phyloP scores from a whole-genome alignment of 441 rosid genomes.

The Kokia cookei region DNA sequence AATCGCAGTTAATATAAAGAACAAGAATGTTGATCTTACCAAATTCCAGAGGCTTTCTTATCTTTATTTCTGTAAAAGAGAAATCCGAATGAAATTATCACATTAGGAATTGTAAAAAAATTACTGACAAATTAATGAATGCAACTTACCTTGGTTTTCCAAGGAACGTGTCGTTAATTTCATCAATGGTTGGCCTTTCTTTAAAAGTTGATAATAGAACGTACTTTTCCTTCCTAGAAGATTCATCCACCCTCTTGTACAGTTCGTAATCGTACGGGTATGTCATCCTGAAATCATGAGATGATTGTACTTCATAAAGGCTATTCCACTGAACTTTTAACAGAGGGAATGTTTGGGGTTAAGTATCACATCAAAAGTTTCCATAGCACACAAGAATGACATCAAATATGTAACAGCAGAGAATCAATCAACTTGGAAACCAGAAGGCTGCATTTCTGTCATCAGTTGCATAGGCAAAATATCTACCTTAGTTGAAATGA shows the following conservation, averaged over 20 bases:
- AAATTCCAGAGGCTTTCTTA: slow-evolving; percentile 70
- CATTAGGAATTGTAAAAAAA: neutral
- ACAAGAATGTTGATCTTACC: slow-evolving; percentile 37
- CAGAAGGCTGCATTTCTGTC: neutral
- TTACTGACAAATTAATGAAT: neutral
- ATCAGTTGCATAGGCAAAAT: neutral
- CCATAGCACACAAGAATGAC: neutral
- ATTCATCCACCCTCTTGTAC: slow-evolving; percentile 66
- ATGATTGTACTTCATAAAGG: neutral
- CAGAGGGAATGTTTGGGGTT: neutral
- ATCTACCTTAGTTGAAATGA: neutral
- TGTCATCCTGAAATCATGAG: slow-evolving; percentile 52
- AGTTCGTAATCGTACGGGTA: slow-evolving; percentile 60
- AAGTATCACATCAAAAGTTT: neutral
- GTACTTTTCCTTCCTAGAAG: slow-evolving; percentile 64
- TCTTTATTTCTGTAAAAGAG: slow-evolving; percentile 43
- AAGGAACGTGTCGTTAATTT: slow-evolving; percentile 69
- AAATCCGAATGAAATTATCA: neutral
- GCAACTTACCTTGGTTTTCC: slow-evolving; percentile 53
- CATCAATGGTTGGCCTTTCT: slow-evolving; percentile 58
- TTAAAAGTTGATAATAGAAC: slow-evolving; percentile 48
- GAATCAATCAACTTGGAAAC: neutral
- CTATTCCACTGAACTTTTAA: neutral
- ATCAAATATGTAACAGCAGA: neutral
- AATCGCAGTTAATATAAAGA: neutral